Evolutionary conservation across 2,329 filamentous ascomycete species (phyloP).

Genomic region (Emergomyces orientalis): DNA sequence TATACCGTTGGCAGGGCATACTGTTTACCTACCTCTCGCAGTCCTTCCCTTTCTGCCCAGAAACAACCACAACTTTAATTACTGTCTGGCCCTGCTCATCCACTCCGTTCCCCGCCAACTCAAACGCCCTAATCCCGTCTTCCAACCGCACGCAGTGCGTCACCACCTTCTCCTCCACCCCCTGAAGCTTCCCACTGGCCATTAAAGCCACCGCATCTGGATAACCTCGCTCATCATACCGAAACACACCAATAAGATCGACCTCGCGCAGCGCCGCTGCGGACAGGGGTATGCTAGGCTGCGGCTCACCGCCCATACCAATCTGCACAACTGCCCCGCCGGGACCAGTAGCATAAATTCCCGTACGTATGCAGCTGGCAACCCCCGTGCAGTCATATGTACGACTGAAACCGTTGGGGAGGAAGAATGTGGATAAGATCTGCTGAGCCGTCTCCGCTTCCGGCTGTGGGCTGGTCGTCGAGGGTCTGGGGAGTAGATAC

Average conservation of each 20-base stretch:
- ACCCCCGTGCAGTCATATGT: constrained; percentile 41
- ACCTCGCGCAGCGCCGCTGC: constrained; percentile 48
- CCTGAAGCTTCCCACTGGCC: constrained; percentile 41
- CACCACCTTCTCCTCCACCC: constrained; percentile 43
- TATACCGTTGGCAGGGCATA: background rate
- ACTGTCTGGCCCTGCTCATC: constrained; percentile 46
- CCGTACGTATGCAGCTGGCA: constrained; percentile 37
- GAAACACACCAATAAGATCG: constrained; percentile 49
- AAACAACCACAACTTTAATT: constrained; percentile 44
- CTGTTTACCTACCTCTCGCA: background rate
- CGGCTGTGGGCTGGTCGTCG: constrained; percentile 21
- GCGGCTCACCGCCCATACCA: constrained; percentile 46
- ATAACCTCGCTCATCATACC: constrained; percentile 46
- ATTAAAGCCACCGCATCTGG: constrained; percentile 46
- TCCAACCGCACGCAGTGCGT: constrained; percentile 42
- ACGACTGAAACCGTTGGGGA: constrained; percentile 31
- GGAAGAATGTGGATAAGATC: constrained; percentile 22
- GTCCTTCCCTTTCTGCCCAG: constrained; percentile 9
- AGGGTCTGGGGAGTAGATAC: constrained; percentile 25
- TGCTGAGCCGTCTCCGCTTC: constrained; percentile 27
- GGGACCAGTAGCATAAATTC: constrained; percentile 37
- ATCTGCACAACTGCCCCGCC: constrained; percentile 47
- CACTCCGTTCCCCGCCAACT: constrained; percentile 41
- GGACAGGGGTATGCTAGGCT: constrained; percentile 46
- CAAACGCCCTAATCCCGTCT: constrained; percentile 43